A percentile compares a stretch with the other conserved stretches of the same genome.
Conservation (phyloP, 2,329 filamentous ascomycete species). For the Orbilia blumenaviensis region DNA sequence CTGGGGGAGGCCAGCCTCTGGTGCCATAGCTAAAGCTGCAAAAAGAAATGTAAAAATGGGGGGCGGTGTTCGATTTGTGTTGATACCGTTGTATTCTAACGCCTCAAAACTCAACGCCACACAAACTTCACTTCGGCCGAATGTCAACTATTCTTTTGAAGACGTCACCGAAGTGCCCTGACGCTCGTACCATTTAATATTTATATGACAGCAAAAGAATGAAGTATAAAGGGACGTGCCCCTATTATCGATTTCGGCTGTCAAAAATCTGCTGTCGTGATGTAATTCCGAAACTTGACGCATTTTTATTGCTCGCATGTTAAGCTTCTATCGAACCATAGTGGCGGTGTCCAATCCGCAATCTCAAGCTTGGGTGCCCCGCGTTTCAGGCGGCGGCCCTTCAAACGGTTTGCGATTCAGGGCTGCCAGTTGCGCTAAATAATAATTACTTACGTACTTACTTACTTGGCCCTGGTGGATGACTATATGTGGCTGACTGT, state of each 20-base stretch:
- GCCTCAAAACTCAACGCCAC: background rate
- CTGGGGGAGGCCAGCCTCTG: too few species aligned
- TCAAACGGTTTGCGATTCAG: constrained; percentile 47
- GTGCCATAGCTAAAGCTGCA: too few species aligned
- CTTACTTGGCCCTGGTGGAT: too few species aligned
- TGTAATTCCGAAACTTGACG: constrained; percentile 27
- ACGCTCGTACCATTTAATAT: background rate
- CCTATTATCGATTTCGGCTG: background rate
- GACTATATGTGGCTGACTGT: background rate
- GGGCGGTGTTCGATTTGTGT: too few species aligned
- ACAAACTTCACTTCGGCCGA: background rate
- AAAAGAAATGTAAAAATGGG: background rate
- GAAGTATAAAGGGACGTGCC: background rate
- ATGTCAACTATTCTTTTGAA: background rate
- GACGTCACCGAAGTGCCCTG: background rate
- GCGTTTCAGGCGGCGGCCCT: constrained; percentile 39
- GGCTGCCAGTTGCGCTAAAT: constrained; percentile 19
- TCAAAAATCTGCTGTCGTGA: background rate
- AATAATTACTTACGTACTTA: too few species aligned
- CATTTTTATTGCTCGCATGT: background rate
- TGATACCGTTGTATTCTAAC: constrained; percentile 10
- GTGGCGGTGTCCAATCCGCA: constrained; percentile 7
- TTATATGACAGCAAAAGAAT: constrained; percentile 6
- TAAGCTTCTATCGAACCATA: background rate
- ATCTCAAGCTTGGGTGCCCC: constrained; percentile 21